Base-by-base conservation (phyloP, 805 yeast genomes). In the Suhomyces pyralidae region DNA sequence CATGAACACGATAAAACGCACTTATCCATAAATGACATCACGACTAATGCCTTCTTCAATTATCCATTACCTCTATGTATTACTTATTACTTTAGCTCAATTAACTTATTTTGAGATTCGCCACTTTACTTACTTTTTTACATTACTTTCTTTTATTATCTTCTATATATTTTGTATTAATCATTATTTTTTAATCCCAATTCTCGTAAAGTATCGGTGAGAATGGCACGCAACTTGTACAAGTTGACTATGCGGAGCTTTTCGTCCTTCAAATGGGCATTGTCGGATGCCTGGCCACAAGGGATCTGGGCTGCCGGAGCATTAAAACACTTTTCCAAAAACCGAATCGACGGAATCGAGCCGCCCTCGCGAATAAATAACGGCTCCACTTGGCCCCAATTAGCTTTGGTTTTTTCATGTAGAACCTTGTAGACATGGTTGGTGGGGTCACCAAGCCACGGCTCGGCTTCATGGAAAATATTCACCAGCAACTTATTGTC, bases 251-350 rank as follows among this genome's bases (percentile, higher is more conserved):
- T 82, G 51, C 98, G 74, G 46, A 93, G 67, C 56, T 94, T 81
- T 69, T 93, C 99, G 64, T 94, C 87, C 62, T 86, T 84, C 61
- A 93, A 79, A 73, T 93, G 99, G 1, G 97, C 98, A 62, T 90
- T 90, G 67, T 94, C 98, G 43, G 94, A 83, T 1, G 93, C 81
- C 71, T 93, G 99, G 0, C 98, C 99, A 64, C 97, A 90, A 2
- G 99, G 98, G 32, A 94, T 81, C 68, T 94, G 98, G 0, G 93
- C 96, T 1, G 97, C 98, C 24, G 90, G 89, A 3, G 98, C 97
- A 49, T 78, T 69, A 58, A 93, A 88, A 10, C 80, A 74, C 66
- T 88, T 88, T 61, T 93, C 99, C 58, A 93, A 71, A 55, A 86
- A 87, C 56, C 97, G 72, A 7, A 94, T 84, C 9, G 93, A 86